phyloP scores from a whole-genome alignment of 371 early-diverging fungal genomes.

The Mucor mucedo region DNA sequence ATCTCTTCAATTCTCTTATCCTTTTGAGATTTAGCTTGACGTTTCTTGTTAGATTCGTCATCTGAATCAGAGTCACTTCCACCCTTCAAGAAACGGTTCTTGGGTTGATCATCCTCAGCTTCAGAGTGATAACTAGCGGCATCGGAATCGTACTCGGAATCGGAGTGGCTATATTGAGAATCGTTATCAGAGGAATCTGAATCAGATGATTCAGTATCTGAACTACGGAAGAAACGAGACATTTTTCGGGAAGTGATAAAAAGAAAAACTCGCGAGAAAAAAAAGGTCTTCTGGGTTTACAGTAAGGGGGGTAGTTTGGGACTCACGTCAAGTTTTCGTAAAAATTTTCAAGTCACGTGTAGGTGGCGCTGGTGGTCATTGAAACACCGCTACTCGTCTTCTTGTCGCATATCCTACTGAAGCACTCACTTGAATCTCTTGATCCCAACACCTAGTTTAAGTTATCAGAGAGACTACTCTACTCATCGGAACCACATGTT shows the following conservation, averaged over 20 bases:
- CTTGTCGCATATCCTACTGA: no score
- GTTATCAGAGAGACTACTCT: no score
- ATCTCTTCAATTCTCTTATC: conserved; percentile 85
- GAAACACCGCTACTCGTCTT: background rate
- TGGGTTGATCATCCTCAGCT: conserved; percentile 41
- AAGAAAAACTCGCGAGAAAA: conserved; percentile 9
- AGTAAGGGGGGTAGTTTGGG: conserved; percentile 9
- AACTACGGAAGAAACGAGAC: conserved; percentile 69
- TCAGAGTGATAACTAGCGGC: conserved; percentile 43
- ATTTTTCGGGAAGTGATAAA: conserved; percentile 25
- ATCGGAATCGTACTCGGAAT: conserved; percentile 55
- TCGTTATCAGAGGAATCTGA: conserved; percentile 62
- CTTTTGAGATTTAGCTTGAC: conserved; percentile 80
- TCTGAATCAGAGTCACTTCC: conserved; percentile 60
- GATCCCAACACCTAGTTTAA: no score
- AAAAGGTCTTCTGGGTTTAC: conserved; percentile 11
- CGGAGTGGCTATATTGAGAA: conserved; percentile 63
- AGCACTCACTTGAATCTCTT: no score
- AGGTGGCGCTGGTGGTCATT: conserved; percentile 13
- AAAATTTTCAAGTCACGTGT: conserved; percentile 27
- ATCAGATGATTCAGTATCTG: conserved; percentile 64
- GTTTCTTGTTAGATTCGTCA: conserved; percentile 74
- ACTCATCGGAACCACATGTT: no score
- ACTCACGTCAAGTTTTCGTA: conserved; percentile 13
- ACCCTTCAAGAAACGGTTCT: conserved; percentile 53